Evolutionary conservation across 2,329 filamentous ascomycete genomes (phyloP).

Genomic region (Xylariaceae sp.): DNA sequence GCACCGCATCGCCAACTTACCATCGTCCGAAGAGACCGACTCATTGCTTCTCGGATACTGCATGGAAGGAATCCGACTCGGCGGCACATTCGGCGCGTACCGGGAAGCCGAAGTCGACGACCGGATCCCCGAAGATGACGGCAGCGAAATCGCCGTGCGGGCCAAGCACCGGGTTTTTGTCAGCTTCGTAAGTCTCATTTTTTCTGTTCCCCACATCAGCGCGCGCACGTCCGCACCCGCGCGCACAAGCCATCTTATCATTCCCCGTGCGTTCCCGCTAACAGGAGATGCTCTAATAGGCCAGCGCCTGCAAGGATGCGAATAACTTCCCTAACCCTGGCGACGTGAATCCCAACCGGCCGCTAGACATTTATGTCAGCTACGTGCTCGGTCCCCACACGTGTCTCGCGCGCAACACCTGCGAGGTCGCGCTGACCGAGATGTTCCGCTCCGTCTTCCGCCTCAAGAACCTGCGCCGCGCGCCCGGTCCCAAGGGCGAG

Average conservation of each 20-base stretch:
- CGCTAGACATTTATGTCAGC: constrained; percentile 59
- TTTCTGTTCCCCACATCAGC: too few species aligned
- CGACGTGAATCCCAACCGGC: constrained; percentile 57
- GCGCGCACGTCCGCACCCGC: neutral
- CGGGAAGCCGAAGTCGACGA: constrained; percentile 47
- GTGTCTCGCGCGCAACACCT: constrained; percentile 56
- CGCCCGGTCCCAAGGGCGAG: constrained; percentile 58
- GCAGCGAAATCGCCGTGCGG: constrained; percentile 45
- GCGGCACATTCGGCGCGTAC: constrained; percentile 57
- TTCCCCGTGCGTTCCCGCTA: neutral
- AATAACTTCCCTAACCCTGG: constrained; percentile 56
- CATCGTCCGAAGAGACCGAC: constrained; percentile 54
- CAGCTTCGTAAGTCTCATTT: constrained; percentile 46
- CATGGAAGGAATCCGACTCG: constrained; percentile 66
- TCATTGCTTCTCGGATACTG: constrained; percentile 62
- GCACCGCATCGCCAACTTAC: constrained; percentile 51
- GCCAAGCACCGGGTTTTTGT: constrained; percentile 58
- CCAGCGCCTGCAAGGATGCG: constrained; percentile 50
- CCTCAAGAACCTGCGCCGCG: constrained; percentile 55
- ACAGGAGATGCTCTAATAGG: constrained; percentile 22
- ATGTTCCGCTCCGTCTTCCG: constrained; percentile 63
- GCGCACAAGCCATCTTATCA: neutral
- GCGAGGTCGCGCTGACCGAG: constrained; percentile 57
- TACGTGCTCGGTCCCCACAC: constrained; percentile 59
- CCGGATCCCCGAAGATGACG: constrained; percentile 47